Conservation (phyloP, 768 basidiomycete species). For the Mrakia gelida region DNA sequence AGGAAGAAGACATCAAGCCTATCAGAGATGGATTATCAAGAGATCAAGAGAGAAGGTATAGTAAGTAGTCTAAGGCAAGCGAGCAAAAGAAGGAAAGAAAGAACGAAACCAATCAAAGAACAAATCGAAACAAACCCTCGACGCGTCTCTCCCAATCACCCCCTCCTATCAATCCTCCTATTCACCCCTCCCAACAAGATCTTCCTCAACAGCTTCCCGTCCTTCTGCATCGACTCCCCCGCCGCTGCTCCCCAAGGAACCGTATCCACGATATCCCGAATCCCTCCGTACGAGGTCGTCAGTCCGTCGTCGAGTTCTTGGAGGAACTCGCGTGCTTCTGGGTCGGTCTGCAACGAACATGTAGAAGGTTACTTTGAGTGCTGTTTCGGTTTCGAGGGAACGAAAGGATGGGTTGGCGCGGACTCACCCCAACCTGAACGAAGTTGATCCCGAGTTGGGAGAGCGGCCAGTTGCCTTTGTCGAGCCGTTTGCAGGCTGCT, state of each 20-base stretch:
- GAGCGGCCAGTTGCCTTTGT: slow-evolving; percentile 12
- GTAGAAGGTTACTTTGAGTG: too few species aligned
- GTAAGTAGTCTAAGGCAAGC: too few species aligned
- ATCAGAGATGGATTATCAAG: too few species aligned
- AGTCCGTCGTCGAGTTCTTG: slow-evolving; percentile 26
- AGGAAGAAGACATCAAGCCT: too few species aligned
- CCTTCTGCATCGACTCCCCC: not conserved
- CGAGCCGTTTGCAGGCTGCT: slow-evolving; percentile 10
- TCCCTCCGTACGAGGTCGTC: not conserved
- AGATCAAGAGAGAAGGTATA: too few species aligned
- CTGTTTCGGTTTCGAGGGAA: too few species aligned
- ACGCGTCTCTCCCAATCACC: not conserved
- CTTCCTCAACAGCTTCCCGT: slow-evolving; percentile 26
- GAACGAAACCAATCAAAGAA: too few species aligned
- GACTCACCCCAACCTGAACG: slow-evolving; percentile 14
- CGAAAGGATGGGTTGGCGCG: too few species aligned
- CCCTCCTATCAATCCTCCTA: slow-evolving; percentile 12
- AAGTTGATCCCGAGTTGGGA: slow-evolving; percentile 26
- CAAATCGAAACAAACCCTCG: not conserved
- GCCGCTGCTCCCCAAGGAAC: not conserved
- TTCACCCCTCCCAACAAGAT: slow-evolving; percentile 18
- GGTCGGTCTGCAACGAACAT: slow-evolving; percentile 4
- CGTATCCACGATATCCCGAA: slow-evolving; percentile 25
- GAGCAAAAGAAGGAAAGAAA: too few species aligned
- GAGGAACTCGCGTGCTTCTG: slow-evolving; percentile 20